Conservation (phyloP, 345 rosid species). For the Salix exigua region DNA sequence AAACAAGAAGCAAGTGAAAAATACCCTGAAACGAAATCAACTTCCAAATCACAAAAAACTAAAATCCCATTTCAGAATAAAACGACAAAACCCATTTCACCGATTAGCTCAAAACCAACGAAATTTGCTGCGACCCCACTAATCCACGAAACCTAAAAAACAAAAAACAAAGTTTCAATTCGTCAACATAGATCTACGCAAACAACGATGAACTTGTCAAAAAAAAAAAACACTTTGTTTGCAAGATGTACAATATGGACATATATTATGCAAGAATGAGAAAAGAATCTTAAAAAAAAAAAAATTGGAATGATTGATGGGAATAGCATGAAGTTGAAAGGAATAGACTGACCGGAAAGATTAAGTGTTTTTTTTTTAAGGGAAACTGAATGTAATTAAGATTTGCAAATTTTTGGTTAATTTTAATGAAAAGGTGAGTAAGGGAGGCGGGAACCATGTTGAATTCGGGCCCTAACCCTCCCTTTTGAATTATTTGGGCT, state of each 20-base stretch:
- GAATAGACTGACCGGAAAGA: constrained; percentile 7
- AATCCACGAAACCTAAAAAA: background rate
- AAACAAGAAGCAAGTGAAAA: background rate
- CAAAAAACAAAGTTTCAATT: background rate
- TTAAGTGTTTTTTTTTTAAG: background rate
- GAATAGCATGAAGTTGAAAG: background rate
- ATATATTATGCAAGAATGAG: background rate
- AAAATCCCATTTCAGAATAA: background rate
- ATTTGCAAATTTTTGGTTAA: background rate
- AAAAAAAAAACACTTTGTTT: background rate
- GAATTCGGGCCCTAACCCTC: constrained; percentile 34
- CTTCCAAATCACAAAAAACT: background rate
- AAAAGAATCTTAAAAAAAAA: background rate
- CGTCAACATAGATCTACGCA: background rate
- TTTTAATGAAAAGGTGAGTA: background rate
- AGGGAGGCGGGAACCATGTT: constrained; percentile 50
- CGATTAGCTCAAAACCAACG: background rate
- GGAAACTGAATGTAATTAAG: background rate
- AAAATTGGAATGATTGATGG: background rate
- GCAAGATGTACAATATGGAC: background rate
- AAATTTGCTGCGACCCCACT: background rate
- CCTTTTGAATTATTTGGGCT: constrained; percentile 19
- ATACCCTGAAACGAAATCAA: constrained; percentile 2
- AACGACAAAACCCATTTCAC: too few species aligned
- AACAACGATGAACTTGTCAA: background rate